phyloP scores from a whole-genome alignment of 139 green algal genomes.

The Chlorokybus atmophyticus region DNA sequence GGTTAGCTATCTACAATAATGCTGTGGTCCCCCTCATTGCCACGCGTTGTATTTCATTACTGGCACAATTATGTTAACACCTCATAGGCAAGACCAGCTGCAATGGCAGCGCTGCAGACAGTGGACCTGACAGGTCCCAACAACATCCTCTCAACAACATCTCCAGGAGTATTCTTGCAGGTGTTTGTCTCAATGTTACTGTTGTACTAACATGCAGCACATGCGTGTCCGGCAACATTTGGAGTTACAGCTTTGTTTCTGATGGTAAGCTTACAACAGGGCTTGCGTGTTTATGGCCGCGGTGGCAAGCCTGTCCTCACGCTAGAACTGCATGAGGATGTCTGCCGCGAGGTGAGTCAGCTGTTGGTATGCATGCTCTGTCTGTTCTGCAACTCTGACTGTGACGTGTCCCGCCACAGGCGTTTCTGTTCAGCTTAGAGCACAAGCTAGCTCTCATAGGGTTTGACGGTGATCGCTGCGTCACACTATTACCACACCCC shows the following conservation, averaged over 20 bases:
- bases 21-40: no score
- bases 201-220: no score
- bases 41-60: no score
- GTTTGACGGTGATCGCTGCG: constrained; percentile 77
- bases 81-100: constrained; percentile 13
- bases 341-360: constrained; percentile 15
- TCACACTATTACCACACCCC: constrained; percentile 41
- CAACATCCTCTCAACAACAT: constrained; percentile 9
- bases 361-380: no score
- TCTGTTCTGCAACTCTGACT: background rate
- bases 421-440: constrained; percentile 14
- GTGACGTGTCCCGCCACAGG: constrained; percentile 11
- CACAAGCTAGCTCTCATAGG: constrained; percentile 27
- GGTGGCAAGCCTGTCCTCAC: constrained; percentile 25
- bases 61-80: no score
- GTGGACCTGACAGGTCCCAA: constrained; percentile 7
- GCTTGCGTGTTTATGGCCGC: constrained; percentile 45
- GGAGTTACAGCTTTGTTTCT: no score
- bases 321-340: constrained; percentile 5
- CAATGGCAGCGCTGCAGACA: constrained; percentile 5
- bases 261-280: no score
- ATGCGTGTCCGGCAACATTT: constrained; percentile 2
- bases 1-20: no score
- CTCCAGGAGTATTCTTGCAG: constrained; percentile 25
- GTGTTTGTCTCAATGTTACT: no score